These are phyloP conservation scores for Fusarium longipes DNA, from an alignment of 2,329 filamentous ascomycete species.

Conservation along the genomic window DNA sequence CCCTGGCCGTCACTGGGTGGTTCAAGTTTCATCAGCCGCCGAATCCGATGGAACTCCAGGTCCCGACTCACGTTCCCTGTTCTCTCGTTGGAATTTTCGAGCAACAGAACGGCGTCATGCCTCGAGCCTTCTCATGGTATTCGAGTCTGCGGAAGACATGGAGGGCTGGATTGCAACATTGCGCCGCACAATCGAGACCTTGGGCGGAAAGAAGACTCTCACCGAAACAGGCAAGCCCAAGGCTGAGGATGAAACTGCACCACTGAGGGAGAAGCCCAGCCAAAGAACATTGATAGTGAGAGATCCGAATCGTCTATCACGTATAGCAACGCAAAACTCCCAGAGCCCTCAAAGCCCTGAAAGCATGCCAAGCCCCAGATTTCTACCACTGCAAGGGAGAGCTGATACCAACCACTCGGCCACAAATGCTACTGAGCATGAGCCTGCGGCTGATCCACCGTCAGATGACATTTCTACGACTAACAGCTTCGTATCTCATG, in stretches of 20 bases:
- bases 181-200: constrained; percentile 74
- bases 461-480: constrained; percentile 67
- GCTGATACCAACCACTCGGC: constrained; percentile 21
- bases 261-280: constrained; percentile 55
- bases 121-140: constrained; percentile 76
- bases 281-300: constrained; percentile 61
- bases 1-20: constrained; percentile 81
- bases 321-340: constrained; percentile 34
- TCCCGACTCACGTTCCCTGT: constrained; percentile 68
- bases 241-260: constrained; percentile 51
- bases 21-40: constrained; percentile 77
- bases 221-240: constrained; percentile 69
- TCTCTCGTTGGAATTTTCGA: constrained; percentile 73
- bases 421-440: constrained; percentile 37
- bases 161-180: constrained; percentile 78
- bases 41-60: constrained; percentile 66
- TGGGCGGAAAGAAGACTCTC: constrained; percentile 73
- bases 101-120: constrained; percentile 64
- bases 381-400: constrained; percentile 28
- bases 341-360: constrained; percentile 26
- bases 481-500: constrained; percentile 68
- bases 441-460: constrained; percentile 54
- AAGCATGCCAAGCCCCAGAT: constrained; percentile 28
- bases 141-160: constrained; percentile 79
- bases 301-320: constrained; percentile 61